Percentiles rank a stretch among this genome's conserved stretches.
These are phyloP conservation scores for Coemansia sp. DNA, from an alignment of 192 early-diverging fungal genomes.

Conservation along the genomic window DNA sequence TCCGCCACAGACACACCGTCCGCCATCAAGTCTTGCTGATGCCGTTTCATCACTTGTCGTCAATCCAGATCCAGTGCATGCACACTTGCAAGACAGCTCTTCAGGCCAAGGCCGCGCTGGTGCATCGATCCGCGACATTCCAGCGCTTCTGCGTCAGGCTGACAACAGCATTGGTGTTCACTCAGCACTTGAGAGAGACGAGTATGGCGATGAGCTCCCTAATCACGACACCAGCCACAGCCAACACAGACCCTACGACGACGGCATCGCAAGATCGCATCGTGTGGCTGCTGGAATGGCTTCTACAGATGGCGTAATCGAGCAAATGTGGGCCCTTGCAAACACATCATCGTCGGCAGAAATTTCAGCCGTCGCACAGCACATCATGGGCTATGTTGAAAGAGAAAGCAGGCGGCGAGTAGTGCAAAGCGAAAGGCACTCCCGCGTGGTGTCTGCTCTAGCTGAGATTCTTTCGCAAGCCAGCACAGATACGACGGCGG, in stretches of 20 bases:
- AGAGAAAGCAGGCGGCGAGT: conserved; percentile 47
- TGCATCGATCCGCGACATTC: conserved; percentile 24
- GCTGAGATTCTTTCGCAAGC: conserved; percentile 40
- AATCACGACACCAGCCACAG: not conserved
- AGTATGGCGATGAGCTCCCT: not conserved
- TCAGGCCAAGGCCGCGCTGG: not conserved
- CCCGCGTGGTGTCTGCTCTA: conserved; percentile 38
- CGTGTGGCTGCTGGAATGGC: not conserved
- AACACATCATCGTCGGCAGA: conserved; percentile 22
- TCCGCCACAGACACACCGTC: not conserved
- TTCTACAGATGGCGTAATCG: conserved; percentile 24
- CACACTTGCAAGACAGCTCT: not conserved
- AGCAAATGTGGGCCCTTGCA: conserved; percentile 37
- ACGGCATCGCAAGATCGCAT: not conserved
- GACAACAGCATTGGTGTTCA: conserved; percentile 27
- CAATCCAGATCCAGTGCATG: not conserved
- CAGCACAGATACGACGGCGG: conserved; percentile 18
- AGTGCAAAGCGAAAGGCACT: conserved; percentile 49
- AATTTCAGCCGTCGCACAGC: conserved; percentile 34
- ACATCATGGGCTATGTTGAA: conserved; percentile 49
- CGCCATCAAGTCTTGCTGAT: not conserved
- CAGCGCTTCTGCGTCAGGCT: conserved; percentile 30
- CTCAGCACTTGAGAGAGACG: conserved; percentile 6
- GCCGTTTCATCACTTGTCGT: conserved; percentile 5
- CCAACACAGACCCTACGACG: not conserved